Evolutionary conservation across 208 protist species (phyloP), one percentile per base, ranked within the genome.

Genomic region (Novymonas esmeraldas): DNA sequence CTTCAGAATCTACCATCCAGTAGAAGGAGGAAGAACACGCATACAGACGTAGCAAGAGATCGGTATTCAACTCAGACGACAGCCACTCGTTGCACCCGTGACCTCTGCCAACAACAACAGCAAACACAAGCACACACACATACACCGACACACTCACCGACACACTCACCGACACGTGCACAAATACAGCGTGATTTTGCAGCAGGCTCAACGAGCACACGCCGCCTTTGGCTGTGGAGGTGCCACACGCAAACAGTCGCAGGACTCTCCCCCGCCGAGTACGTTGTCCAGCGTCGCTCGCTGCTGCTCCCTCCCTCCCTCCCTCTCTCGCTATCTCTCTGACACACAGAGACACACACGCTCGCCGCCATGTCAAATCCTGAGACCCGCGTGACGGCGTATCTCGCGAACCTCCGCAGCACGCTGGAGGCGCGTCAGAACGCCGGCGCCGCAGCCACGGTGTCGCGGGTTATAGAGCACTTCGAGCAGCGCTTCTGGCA

Each of bases 401-500:
- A 92, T 63, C 72, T 95, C n/a, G 64, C 76, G 22, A 65, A 34
- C 1, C 67, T 93, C 33, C 77, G 75, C 62, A 68, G 22, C 31
- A 45, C 60, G 18, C 70, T 95, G 24, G 74, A 67, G 20, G 33
- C 52, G 10, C 55, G 72, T 1, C 81, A 79, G 33, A 61, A 79
- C 28, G 57, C 63, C 10, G 74, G 20, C 20, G 87, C 81, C 1
- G 85, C 79, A 0, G 71, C 82, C 46, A 55, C 81, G 1, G 69
- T 92, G 13, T 64, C 73, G 9, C 62, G 61, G 10, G 81, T 73
- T 5, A 49, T 78, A 20, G 68, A 64, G 16, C 71, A 92, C 34
- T 78, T 85, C 28, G 48, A 76, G 48, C 56, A 58, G 24, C 76
- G 76, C 18, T 83, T 88, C 65, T 96, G 87, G 86, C 84, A 89